Percentiles rank a stretch among this genome's conserved stretches.
Conservation (phyloP, 2,329 filamentous ascomycete genomes). For the Xylaria sp. region DNA sequence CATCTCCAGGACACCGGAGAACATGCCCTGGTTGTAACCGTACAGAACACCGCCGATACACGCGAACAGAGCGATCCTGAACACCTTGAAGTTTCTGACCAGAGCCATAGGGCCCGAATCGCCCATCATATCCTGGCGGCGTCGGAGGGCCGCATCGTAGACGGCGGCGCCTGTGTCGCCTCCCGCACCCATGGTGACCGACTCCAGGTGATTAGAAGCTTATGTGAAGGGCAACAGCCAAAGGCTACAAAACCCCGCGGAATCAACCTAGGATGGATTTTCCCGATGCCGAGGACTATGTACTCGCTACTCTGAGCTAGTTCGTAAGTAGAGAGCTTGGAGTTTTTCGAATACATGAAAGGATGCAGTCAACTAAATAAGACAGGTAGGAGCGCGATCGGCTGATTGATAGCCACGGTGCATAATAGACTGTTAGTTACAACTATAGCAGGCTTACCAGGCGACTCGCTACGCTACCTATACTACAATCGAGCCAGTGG, state of each 20-base stretch:
- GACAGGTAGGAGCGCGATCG: no score
- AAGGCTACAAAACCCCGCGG: neutral
- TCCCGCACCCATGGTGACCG: constrained; percentile 44
- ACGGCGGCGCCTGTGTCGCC: constrained; percentile 39
- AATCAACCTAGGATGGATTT: neutral
- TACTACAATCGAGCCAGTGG: no score
- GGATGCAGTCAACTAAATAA: no score
- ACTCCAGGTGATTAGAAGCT: neutral
- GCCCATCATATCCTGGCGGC: constrained; percentile 47
- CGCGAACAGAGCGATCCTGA: constrained; percentile 63
- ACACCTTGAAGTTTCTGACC: constrained; percentile 63
- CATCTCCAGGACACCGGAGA: constrained; percentile 69
- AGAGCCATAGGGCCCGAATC: constrained; percentile 48
- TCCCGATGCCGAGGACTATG: neutral
- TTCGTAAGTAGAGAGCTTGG: constrained; percentile 2
- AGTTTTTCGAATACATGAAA: no score
- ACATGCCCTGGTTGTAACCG: constrained; percentile 78
- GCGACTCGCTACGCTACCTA: neutral
- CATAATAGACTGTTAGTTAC: no score
- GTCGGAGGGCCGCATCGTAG: constrained; percentile 47
- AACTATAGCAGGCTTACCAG: no score
- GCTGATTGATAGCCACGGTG: no score
- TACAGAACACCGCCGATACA: constrained; percentile 66
- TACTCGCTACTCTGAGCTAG: neutral
- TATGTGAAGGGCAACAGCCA: neutral